A percentile compares a stretch with the other conserved stretches of the same genome.
These are phyloP conservation scores for Aspergillus aculeatinus DNA, from an alignment of 2,329 filamentous ascomycete species.

Conservation along the genomic window DNA sequence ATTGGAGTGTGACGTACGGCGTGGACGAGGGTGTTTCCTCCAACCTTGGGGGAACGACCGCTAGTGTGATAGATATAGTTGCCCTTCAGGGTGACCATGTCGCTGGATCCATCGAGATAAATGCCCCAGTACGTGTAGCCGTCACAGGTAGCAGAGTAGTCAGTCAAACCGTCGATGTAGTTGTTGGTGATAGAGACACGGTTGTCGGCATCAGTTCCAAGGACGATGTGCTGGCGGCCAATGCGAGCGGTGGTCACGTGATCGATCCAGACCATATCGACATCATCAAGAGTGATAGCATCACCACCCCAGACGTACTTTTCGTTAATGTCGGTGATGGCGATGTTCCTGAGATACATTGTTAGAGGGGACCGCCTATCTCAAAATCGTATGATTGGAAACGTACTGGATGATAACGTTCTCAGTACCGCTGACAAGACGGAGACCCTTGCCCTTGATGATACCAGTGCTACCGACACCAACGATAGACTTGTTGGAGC, in stretches of 20 bases:
- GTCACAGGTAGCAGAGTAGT: conserved; percentile 59
- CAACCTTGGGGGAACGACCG: conserved; percentile 53
- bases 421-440: conserved; percentile 47
- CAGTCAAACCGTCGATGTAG: conserved; percentile 57
- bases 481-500: conserved; percentile 59
- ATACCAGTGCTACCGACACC: conserved; percentile 54
- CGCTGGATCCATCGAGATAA: conserved; percentile 57
- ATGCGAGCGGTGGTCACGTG: conserved; percentile 57
- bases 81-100: conserved; percentile 58
- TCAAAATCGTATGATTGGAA: neutral
- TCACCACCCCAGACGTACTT: conserved; percentile 62
- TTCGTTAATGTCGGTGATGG: conserved; percentile 52
- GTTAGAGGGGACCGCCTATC: neutral
- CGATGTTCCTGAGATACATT: conserved; percentile 12
- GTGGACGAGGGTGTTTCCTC: conserved; percentile 57
- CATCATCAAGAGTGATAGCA: conserved; percentile 54
- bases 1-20: conserved; percentile 31
- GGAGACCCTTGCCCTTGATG: conserved; percentile 60
- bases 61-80: conserved; percentile 62
- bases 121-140: conserved; percentile 61
- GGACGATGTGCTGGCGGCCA: conserved; percentile 61
- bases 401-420: conserved; percentile 60
- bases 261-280: conserved; percentile 51
- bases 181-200: conserved; percentile 62
- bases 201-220: conserved; percentile 54